A percentile compares a stretch with the other conserved stretches of the same genome.
These are phyloP conservation scores for Xylariaceae sp. DNA, from an alignment of 2,329 filamentous ascomycete genomes.

Conservation along the genomic window DNA sequence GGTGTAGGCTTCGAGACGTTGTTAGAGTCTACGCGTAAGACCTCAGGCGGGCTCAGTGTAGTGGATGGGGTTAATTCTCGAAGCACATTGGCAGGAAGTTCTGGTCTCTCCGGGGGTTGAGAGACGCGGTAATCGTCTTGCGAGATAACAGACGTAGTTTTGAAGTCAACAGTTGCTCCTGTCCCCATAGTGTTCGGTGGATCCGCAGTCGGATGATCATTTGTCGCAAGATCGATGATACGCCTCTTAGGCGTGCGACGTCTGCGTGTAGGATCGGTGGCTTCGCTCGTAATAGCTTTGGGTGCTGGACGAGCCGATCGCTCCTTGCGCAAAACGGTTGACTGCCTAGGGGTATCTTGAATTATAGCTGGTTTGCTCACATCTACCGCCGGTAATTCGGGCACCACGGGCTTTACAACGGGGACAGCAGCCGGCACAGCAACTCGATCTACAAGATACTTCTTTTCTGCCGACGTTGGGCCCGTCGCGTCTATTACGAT, in stretches of 20 bases:
- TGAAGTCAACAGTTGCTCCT: constrained; percentile 21
- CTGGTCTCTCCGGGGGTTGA: constrained; percentile 35
- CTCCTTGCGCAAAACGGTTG: constrained; percentile 54
- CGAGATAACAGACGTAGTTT: constrained; percentile 16
- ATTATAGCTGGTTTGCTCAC: constrained; percentile 63
- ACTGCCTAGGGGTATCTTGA: constrained; percentile 46
- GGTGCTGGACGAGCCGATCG: constrained; percentile 40
- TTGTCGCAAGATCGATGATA: constrained; percentile 59
- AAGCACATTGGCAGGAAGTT: constrained; percentile 28
- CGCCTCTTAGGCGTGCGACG: constrained; percentile 55
- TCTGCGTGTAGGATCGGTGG: constrained; percentile 55
- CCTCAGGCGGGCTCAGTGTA: constrained; percentile 27
- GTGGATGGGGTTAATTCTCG: constrained; percentile 33
- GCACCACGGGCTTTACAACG: constrained; percentile 63
- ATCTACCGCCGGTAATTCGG: constrained; percentile 57
- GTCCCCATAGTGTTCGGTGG: constrained; percentile 24
- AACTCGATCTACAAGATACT: constrained; percentile 74
- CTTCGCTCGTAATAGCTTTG: constrained; percentile 51
- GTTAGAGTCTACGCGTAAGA: constrained; percentile 37
- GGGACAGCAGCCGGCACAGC: constrained; percentile 71
- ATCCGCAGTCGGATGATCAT: constrained; percentile 32
- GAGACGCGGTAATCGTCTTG: constrained; percentile 42
- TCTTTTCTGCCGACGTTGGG: constrained; percentile 79
- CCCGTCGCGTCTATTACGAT: constrained; percentile 80
- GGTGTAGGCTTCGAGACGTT: constrained; percentile 33